A percentile compares a stretch with the other conserved stretches of the same genome.
These are phyloP conservation scores for Fusarium graminum DNA, from an alignment of 2,329 filamentous ascomycete genomes.

Conservation along the genomic window DNA sequence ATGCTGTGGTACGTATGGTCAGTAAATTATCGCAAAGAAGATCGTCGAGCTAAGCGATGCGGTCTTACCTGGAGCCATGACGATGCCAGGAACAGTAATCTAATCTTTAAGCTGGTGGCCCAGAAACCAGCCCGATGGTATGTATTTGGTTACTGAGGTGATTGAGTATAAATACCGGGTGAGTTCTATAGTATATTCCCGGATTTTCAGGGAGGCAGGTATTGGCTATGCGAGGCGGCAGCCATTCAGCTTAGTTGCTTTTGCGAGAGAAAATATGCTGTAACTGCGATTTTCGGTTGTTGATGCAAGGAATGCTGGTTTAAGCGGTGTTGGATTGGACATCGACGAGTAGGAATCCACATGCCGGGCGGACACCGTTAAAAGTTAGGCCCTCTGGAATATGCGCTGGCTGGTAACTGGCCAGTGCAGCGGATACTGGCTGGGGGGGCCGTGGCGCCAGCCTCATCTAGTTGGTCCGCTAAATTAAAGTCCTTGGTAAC, in stretches of 20 bases:
- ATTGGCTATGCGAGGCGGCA: slow-evolving; percentile 27
- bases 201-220: slow-evolving; percentile 34
- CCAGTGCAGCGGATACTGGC: not conserved
- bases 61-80: slow-evolving; percentile 49
- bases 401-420: slow-evolving; percentile 7
- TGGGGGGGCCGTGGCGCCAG: slow-evolving; percentile 14
- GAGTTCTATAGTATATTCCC: slow-evolving; percentile 41
- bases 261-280: slow-evolving; percentile 24
- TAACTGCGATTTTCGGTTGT: slow-evolving; percentile 29
- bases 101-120: slow-evolving; percentile 24
- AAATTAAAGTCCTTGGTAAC: slow-evolving; percentile 23
- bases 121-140: slow-evolving; percentile 35
- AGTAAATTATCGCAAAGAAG: slow-evolving; percentile 22
- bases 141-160: slow-evolving; percentile 36
- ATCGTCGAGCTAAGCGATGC: slow-evolving; percentile 1
- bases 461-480: slow-evolving; percentile 13
- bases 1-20: slow-evolving; percentile 36
- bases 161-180: slow-evolving; percentile 15
- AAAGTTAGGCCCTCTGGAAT: slow-evolving; percentile 8
- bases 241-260: slow-evolving; percentile 41
- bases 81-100: slow-evolving; percentile 32
- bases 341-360: slow-evolving; percentile 25
- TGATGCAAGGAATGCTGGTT: slow-evolving; percentile 40
- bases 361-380: slow-evolving; percentile 8
- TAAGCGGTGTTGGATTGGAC: slow-evolving; percentile 21